Percentiles rank a stretch among this genome's conserved stretches.
Conservation (phyloP, 352 stramenopile species). For the Phytophthora kernoviae region DNA sequence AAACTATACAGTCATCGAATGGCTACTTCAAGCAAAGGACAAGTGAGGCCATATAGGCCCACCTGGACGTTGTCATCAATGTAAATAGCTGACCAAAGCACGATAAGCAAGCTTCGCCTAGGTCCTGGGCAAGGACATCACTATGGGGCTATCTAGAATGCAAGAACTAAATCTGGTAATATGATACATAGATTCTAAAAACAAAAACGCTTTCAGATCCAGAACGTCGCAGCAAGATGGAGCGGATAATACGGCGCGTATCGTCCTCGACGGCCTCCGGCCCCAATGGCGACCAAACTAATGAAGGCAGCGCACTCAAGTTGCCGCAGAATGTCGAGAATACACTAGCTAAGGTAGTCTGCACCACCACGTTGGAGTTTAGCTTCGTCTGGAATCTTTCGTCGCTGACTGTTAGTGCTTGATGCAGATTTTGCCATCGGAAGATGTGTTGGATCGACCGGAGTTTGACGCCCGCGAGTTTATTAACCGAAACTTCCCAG, state of each 20-base stretch:
- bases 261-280: constrained; percentile 5
- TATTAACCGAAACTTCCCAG: constrained; percentile 93
- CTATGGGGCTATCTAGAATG: no score
- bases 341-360: constrained; percentile 50
- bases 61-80: no score
- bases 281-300: background rate
- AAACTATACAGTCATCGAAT: no score
- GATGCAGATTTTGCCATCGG: constrained; percentile 78
- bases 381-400: background rate
- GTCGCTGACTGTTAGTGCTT: background rate
- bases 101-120: no score
- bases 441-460: constrained; percentile 85
- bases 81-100: no score
- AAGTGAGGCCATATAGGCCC: no score
- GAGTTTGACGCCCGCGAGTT: constrained; percentile 93
- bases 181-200: no score
- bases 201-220: background rate
- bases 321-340: constrained; percentile 59
- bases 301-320: constrained; percentile 43
- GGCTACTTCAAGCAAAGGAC: no score
- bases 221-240: constrained; percentile 18
- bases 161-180: no score
- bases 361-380: background rate
- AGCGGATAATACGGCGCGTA: constrained; percentile 13
- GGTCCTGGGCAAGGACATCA: no score